Base-by-base conservation (phyloP, 345 rosid genomes). In the Melaleuca quinquenervia region DNA sequence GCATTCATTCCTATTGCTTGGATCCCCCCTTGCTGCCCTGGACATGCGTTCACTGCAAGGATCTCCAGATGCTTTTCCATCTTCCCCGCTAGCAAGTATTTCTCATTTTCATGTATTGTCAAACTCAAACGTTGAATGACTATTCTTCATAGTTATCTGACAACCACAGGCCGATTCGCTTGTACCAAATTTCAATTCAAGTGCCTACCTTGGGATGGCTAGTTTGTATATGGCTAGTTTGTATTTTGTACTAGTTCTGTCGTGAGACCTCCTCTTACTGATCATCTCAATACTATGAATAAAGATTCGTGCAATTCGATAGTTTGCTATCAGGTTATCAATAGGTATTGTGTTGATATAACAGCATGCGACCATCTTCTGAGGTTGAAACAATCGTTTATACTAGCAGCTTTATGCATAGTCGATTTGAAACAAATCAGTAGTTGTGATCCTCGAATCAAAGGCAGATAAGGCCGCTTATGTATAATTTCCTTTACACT, bases 21-120 rank as follows among this genome's bases (percentile, higher is more conserved):
- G 98, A 97, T 88, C 98, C 98, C 86, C 93, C 91, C 51, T 52
- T 95, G 85, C 83, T 91, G 55, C 98, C 98, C 60, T 97, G 99
- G 98, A 94, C 93, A 12, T 97, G 98, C 91, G 87, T 82, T 83
- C 98, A 92, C 84, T 97, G 98, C 94, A 94, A 53, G 88, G 98
- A 94, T 88, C 94, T 95, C 29, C 95, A 89, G 84, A 91, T 85
- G 92, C 93, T 93, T 58, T 91, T 91, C 91, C 91, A 88, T 20
- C 89, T 83, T 82, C 84, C 56, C 85, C 89, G 84, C 85, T 91
- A 88, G 87, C 36, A 36, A 14, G 15, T 53, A 58, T 52, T 13
- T 41, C 84, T 21, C 36, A 21, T 82, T 83, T 52, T n/a, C 45
- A 52, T 50, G 84, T 52, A 14, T 27, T 7, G 70, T 50, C 58